These are phyloP conservation scores for Karstenula rhodostoma DNA, from an alignment of 2,329 filamentous ascomycete genomes.

Conservation along the genomic window DNA sequence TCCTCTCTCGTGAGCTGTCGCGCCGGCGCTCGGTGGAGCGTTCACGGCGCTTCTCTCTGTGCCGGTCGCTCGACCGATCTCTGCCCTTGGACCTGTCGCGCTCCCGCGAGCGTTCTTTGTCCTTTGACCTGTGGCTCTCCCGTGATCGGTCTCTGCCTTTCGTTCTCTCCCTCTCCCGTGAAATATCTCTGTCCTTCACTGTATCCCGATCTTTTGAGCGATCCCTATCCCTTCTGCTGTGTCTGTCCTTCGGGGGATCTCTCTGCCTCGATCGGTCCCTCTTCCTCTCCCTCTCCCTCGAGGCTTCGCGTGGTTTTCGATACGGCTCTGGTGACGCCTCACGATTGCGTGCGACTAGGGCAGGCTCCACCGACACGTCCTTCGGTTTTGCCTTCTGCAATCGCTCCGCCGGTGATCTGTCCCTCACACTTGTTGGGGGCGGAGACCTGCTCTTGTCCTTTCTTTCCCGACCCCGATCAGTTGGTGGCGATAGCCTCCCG, in stretches of 20 bases:
- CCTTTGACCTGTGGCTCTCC: conserved; percentile 13
- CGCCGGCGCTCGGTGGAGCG: conserved; percentile 16
- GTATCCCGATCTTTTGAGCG: conserved; percentile 19
- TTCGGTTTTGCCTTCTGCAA: conserved; percentile 25
- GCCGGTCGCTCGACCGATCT: conserved; percentile 20
- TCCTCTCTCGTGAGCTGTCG: conserved; percentile 29
- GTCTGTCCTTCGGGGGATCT: background rate
- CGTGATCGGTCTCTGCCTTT: conserved; percentile 14
- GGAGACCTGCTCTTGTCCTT: background rate
- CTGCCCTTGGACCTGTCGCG: conserved; percentile 6
- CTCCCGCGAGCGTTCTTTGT: conserved; percentile 22
- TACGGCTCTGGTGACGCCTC: conserved; percentile 40
- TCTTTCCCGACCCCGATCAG: background rate
- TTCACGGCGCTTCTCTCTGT: conserved; percentile 11
- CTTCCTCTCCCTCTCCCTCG: conserved; percentile 24
- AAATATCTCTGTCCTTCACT: conserved; percentile 15
- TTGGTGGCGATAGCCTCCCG: background rate
- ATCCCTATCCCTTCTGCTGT: conserved; percentile 9
- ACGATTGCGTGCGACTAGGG: conserved; percentile 19
- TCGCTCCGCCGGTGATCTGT: conserved; percentile 18
- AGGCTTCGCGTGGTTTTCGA: conserved; percentile 29
- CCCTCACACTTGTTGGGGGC: conserved; percentile 12
- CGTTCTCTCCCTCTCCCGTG: conserved; percentile 14
- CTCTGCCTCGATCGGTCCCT: conserved; percentile 21
- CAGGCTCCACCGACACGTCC: conserved; percentile 24